Conservation (phyloP, 2,329 filamentous ascomycete species). For the Lasiodiplodia hormozganensis region DNA sequence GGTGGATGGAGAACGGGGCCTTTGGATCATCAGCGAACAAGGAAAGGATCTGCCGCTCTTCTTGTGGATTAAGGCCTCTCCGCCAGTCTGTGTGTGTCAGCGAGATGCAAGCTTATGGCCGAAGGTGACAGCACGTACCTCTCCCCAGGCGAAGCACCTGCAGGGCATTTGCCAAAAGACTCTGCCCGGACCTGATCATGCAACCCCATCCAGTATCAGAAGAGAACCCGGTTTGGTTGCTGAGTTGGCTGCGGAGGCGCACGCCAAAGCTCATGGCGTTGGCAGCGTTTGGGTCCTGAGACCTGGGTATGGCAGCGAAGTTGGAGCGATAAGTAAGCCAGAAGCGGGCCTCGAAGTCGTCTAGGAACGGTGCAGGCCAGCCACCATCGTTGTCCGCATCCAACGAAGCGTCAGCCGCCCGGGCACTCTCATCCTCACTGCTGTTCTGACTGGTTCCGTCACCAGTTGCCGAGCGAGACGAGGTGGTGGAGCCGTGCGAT, state of each 20-base stretch:
- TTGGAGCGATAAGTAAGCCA: constrained; percentile 97
- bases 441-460: constrained; percentile 71
- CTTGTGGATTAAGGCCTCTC: constrained; percentile 61
- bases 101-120: background rate
- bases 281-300: constrained; percentile 73
- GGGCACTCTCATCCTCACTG: constrained; percentile 72
- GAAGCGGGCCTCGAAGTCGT: constrained; percentile 90
- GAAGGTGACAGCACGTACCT: constrained; percentile 58
- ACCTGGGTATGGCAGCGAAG: constrained; percentile 82
- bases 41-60: constrained; percentile 75
- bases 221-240: constrained; percentile 80
- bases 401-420: constrained; percentile 38
- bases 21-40: constrained; percentile 86
- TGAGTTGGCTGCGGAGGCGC: constrained; percentile 78
- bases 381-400: constrained; percentile 55
- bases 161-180: constrained; percentile 86
- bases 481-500: constrained; percentile 31
- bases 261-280: constrained; percentile 81
- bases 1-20: constrained; percentile 93
- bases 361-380: constrained; percentile 86
- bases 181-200: constrained; percentile 97
- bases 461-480: constrained; percentile 41
- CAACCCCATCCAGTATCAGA: constrained; percentile 98
- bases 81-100: constrained; percentile 70
- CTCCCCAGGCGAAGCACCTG: constrained; percentile 76